Conservation (phyloP, 345 rosid genomes). For the Euphorbia tirucalli region DNA sequence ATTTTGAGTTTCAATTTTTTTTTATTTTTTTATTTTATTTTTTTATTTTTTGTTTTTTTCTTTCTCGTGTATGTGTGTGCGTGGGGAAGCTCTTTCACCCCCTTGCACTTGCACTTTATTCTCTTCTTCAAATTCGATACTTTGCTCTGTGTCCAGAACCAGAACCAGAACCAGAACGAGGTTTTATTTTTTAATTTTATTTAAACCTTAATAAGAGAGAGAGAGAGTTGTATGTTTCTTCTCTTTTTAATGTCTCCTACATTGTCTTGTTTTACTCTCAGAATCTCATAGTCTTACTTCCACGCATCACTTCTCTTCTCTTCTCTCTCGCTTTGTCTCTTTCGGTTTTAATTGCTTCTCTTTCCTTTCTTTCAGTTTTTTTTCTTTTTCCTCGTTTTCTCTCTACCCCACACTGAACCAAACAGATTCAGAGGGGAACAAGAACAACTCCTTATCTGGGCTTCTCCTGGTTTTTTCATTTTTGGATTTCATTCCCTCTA, state of each 20-base stretch:
- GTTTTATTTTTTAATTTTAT: conserved; percentile 24
- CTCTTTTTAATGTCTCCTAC: conserved; percentile 25
- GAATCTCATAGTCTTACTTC: conserved; percentile 45
- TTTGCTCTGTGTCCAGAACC: conserved; percentile 45
- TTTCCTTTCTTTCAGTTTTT: conserved; percentile 9
- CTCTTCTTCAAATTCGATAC: conserved; percentile 52
- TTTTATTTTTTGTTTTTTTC: no score
- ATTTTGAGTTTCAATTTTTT: conserved; percentile 16
- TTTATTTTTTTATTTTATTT: no score
- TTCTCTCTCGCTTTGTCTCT: conserved; percentile 8
- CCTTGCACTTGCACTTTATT: conserved; percentile 34
- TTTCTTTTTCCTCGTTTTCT: conserved; percentile 16
- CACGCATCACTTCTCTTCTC: conserved; percentile 32
- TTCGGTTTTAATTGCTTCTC: conserved; percentile 25
- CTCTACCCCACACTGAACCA: conserved; percentile 19
- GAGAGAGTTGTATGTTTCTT: no score
- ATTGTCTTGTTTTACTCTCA: conserved; percentile 54
- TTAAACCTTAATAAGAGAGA: neutral
- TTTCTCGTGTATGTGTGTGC: conserved; percentile 2
- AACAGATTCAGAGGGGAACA: conserved; percentile 5
- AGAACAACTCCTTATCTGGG: neutral
- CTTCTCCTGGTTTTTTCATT: conserved; percentile 26
- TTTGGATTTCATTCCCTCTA: conserved; percentile 17
- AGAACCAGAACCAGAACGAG: conserved; percentile 31
- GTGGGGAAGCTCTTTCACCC: conserved; percentile 23